Conservation (phyloP, 495 filamentous ascomycete species). For the Penicillium malachiteum region DNA sequence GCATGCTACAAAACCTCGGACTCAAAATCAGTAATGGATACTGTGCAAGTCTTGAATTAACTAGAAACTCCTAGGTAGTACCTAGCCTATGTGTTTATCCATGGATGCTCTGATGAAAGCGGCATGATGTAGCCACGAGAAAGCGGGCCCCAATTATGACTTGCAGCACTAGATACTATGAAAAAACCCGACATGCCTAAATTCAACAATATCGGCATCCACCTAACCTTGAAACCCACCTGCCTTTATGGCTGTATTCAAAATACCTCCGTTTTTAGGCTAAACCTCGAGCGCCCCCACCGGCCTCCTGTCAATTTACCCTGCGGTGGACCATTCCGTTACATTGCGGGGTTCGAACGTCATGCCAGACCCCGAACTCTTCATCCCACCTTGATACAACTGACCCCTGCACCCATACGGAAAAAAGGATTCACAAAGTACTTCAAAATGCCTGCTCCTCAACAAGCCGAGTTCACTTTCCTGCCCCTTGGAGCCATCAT, state of each 20-base stretch:
- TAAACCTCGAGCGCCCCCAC: neutral
- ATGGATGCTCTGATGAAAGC: too few relatives aligned
- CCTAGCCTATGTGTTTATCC: too few relatives aligned
- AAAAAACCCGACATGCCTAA: neutral
- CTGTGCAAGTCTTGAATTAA: too few relatives aligned
- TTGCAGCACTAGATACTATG: too few relatives aligned
- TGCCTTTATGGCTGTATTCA: neutral
- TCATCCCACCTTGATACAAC: conserved; percentile 3
- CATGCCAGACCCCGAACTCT: conserved; percentile 13
- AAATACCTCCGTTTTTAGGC: neutral
- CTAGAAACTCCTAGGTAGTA: too few relatives aligned
- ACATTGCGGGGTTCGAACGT: conserved; percentile 28
- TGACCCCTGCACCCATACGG: neutral
- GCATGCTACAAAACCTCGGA: too few relatives aligned
- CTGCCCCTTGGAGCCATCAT: conserved; percentile 86
- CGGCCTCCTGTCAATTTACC: neutral
- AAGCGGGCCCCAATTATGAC: too few relatives aligned
- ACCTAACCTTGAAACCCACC: too few relatives aligned
- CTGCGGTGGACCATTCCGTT: conserved; percentile 19
- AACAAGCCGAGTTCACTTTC: conserved; percentile 56
- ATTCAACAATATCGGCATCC: neutral
- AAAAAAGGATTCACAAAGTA: neutral
- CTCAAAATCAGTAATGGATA: too few relatives aligned
- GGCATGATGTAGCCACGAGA: too few relatives aligned
- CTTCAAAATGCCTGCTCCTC: conserved; percentile 21